phyloP scores from a whole-genome alignment of 2,329 filamentous ascomycete species.

The Ceratocystis diversiconidia region DNA sequence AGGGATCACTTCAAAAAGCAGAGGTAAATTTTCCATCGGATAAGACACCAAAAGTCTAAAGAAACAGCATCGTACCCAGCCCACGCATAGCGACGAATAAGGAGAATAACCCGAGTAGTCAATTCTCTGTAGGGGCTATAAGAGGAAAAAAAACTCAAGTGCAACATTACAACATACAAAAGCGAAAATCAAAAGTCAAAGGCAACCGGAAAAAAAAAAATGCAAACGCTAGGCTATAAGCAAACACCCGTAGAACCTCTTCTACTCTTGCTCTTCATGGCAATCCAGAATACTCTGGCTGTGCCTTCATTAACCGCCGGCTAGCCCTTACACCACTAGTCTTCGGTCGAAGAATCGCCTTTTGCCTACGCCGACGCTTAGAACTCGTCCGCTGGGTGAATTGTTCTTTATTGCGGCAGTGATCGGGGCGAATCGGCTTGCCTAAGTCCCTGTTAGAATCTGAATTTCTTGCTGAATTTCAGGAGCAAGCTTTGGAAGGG shows the following conservation, averaged over 20 bases:
- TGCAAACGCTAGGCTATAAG: background rate
- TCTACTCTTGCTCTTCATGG: background rate
- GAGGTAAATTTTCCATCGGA: background rate
- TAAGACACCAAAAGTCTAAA: background rate
- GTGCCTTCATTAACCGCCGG: conserved; percentile 3
- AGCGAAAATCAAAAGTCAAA: background rate
- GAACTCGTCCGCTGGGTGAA: background rate
- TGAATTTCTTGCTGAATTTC: background rate
- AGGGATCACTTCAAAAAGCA: background rate
- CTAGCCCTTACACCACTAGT: background rate
- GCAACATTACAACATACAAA: background rate
- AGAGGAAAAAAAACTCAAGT: background rate
- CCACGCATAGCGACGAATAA: background rate
- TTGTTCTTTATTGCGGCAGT: background rate
- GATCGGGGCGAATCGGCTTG: background rate
- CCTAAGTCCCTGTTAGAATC: conserved; percentile 2
- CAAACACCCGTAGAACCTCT: background rate
- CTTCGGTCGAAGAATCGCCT: background rate
- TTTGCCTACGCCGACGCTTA: background rate
- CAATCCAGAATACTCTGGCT: background rate
- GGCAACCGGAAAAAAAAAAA: background rate
- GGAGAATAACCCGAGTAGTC: too few relatives aligned
- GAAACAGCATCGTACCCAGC: background rate
- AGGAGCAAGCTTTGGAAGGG: background rate
- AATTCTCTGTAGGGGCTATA: too few relatives aligned